Evolutionary conservation across 208 protist genomes (phyloP), one percentile per base, ranked within the genome.

Genomic region (Strigomonas oncopelti): DNA sequence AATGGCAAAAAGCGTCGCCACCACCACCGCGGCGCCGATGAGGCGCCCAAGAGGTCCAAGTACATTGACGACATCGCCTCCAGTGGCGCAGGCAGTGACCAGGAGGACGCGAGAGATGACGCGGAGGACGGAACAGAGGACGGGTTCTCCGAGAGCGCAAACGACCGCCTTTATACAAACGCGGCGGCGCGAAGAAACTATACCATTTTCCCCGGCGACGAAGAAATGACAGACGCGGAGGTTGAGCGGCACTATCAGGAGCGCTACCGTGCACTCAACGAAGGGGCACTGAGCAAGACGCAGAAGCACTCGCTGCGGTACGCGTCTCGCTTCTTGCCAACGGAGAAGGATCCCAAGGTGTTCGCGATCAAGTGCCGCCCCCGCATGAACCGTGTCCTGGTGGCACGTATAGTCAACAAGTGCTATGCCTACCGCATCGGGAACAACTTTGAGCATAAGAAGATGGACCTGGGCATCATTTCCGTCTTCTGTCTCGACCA

Each of bases 401-500:
- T 96, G 31, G 87, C 88, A 27, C 91, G 91, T 27, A 88, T 97
- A 54, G 85, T 97, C 55, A 94, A 97, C 77, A 97, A 97, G 73
- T 97, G 92, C 77, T 93, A 94, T 64, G 74, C 79, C 22, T 92
- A 89, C 70, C 84, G 87, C 48, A 84, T 87, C n/a, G 88, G 90
- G 20, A 61, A 75, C 45, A 94, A 95, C 72, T 88, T 85, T 60
- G 83, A 92, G 67, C 52, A 71, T 11, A 81, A 85, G 24, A 91
- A 89, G 56, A 80, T 89, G 0, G 92, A 97, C 61, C 77, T 97
- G 29, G 90, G 90, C 61, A 92, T 97, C 64, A 93, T 95, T 56
- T 97, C 92, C n/a, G 90, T 91, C 29, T 97, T 97, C 67, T 80
- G 79, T 53, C 75, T 94, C 2, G 92, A 97, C 74, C 92, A 95